Evolutionary conservation across 257 asterid species (phyloP), one percentile per base, ranked within the genome.

Genomic region (Nicotiana tabacum): DNA sequence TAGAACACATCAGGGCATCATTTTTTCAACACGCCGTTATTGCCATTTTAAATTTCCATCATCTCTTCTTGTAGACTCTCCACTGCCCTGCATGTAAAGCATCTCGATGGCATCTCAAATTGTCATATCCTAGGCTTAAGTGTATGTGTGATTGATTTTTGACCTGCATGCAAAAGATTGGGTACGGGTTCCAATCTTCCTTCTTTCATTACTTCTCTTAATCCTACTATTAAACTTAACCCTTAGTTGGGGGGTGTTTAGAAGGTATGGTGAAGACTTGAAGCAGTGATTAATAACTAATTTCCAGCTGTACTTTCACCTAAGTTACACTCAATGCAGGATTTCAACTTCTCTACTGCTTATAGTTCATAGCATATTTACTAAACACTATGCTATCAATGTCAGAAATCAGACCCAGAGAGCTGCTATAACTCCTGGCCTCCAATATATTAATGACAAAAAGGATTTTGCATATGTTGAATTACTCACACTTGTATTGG

Each of bases 311-410:
- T 69, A n/a, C 77, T 16, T n/a, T 43, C n/a, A 68, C 30, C 77
- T 37, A 18, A 16, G 27, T 72, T 72, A 72, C 60, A 43, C 21
- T 24, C 24, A 5, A 21, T 72, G 60, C 78, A 11, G 46, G 12
- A 21, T 70, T 39, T 69, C 6, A 5, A 24, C 58, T 72, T 39
- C 57, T 69, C 48, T 43, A 46, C 37, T 72, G 3, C 78, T 24
- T 72, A 17, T 46, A 72, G 21, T 30, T 24, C 78, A 46, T 57
- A 57, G 6, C 64, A 46, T 43, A 6, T 46, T 72, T 70, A 21
- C 78, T 72, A 12, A 70, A 43, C 78, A 72, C 78, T 72, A 46
- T 30, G 60, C 58, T 72, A 72, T 46, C 60, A 24, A 46, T 72
- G 60, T 21, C 78, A 12, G 37, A 72, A 72, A 43, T 12, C 1